Evolutionary conservation across 2,329 filamentous ascomycete species (phyloP), one percentile per base, ranked within the genome.

Genomic region (Pseudogymnoascus sp.): DNA sequence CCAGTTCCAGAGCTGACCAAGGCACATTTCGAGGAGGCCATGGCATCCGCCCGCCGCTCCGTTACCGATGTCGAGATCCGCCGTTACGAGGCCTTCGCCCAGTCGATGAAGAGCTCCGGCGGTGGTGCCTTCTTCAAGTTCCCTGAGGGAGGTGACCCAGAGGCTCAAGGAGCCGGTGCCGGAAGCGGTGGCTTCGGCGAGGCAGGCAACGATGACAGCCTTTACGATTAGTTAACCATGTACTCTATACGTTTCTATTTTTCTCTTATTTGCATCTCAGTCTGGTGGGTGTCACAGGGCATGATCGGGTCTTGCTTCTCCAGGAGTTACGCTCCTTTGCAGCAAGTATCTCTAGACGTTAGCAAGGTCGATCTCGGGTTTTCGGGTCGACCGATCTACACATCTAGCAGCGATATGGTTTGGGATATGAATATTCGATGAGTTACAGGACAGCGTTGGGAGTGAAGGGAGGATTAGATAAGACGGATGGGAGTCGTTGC

Each of bases 111-210:
- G 90, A 96, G 96, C 76, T 87, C 91, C 65, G 92, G 92, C 61
- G 92, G 92, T 40, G 93, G 92, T 73, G 92, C 91, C 70, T 97
- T 94, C 84, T 99, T 99, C 90, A 92, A 95, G 78, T 99, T 99
- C 87, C 93, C 90, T 33, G 76, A 77, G 66, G 79, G 83, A 12
- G 84, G 85, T 63, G 82, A 84, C 69, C 78, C 77, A 61, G 80
- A 90, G 83, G 82, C 89, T 82, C 85, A 83, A 79, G 76, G 89
- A 84, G 82, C 84, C 75, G 72, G 78, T 71, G 75, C 80, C 77
- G 70, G 83, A 78, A 75, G 84, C 79, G 78, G 83, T 79, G 76
- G 84, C 60, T 92, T 94, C 71, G 92, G 92, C 68, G 89, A 92
- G 72, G 90, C 86, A 69, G 93, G 91, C 72, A 92, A 96, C 76